Evolutionary conservation across 1,284 basidiomycete genomes (phyloP), one percentile per base, ranked within the genome.

Genomic region (Cutaneotrichosporon sp.): DNA sequence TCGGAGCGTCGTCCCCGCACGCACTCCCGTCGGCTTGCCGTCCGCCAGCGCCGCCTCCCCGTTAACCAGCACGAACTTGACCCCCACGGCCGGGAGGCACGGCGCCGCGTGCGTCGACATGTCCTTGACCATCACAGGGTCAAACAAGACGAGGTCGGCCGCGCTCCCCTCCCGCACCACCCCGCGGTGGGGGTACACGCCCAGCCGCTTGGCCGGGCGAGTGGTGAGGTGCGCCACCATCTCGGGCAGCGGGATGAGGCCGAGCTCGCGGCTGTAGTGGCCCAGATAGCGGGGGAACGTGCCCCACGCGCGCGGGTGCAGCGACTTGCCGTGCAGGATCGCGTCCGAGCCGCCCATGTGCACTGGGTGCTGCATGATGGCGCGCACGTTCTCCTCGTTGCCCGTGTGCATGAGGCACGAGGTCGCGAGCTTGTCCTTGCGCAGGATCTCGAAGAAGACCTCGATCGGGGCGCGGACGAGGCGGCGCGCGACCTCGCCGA

Each of bases 221-320:
- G 69, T 71, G n/a, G 78, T 79, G 2, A 79, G 62, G 55, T 79
- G 78, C 13, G 73, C 61, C 51, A 79, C 65, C 73, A 78, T 77
- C 13, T 71, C 61, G 10, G 68, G 64, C 1, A 79, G 45, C 3
- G 62, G 33, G 3, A 67, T 60, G 24, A 76, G 56, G 3, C 49
- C 29, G 6, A 73, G 52, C 34, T 75, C 73, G 20, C 74, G 68
- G 9, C 75, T 67, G 56, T 77, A 79, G 63, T 76, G 70, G 1
- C 67, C 70, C 56, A 75, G 51, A 59, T 72, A 79, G 11, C 72
- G 62, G 7, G 75, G 74, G 54, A 78, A 77, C 7, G 75, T 78
- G 11, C 77, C 77, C 54, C 72, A 77, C 51, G 73, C 60, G 50
- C 73, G 65, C 10, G 72, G 74, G 68, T 76, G 72, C 14, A 67